Evolutionary conservation across 192 early-diverging fungal species (phyloP).

Genomic region (Ramicandelaber brevisporus): DNA sequence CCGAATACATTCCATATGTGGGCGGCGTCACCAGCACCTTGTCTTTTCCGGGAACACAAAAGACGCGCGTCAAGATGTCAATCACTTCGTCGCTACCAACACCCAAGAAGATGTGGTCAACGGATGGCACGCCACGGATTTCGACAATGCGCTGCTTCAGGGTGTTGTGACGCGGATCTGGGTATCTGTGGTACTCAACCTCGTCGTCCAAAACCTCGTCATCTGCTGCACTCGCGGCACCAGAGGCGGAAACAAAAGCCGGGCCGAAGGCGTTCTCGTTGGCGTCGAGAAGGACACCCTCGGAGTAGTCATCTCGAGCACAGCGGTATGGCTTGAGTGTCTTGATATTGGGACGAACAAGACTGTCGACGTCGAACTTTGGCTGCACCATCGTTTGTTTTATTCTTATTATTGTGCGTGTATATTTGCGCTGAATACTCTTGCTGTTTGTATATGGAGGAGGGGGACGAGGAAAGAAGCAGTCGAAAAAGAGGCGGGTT

Average conservation of each 20-base stretch:
- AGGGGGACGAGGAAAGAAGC: no score
- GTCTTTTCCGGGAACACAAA: conserved; percentile 73
- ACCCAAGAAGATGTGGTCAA: conserved; percentile 71
- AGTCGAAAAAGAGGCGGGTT: no score
- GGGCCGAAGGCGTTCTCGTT: conserved; percentile 95
- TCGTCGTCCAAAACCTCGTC: conserved; percentile 5
- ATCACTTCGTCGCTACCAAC: conserved; percentile 95
- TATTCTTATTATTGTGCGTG: background rate
- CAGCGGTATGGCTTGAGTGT: conserved; percentile 79
- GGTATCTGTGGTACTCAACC: conserved; percentile 68
- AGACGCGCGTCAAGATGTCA: conserved; percentile 69
- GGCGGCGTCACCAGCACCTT: conserved; percentile 87
- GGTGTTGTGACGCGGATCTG: conserved; percentile 69
- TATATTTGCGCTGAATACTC: no score
- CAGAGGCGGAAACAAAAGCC: conserved; percentile 9
- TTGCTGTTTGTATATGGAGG: no score
- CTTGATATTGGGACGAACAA: conserved; percentile 62
- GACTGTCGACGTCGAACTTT: conserved; percentile 25
- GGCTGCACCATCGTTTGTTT: no score
- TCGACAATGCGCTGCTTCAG: conserved; percentile 54
- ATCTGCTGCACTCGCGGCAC: conserved; percentile 4
- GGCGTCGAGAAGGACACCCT: conserved; percentile 90
- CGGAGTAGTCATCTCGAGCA: conserved; percentile 89
- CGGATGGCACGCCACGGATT: conserved; percentile 36
- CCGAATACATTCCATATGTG: conserved; percentile 98